Evolutionary conservation across 2,329 filamentous ascomycete species (phyloP), one percentile per base, ranked within the genome.

Genomic region (Apiospora kogelbergensis): DNA sequence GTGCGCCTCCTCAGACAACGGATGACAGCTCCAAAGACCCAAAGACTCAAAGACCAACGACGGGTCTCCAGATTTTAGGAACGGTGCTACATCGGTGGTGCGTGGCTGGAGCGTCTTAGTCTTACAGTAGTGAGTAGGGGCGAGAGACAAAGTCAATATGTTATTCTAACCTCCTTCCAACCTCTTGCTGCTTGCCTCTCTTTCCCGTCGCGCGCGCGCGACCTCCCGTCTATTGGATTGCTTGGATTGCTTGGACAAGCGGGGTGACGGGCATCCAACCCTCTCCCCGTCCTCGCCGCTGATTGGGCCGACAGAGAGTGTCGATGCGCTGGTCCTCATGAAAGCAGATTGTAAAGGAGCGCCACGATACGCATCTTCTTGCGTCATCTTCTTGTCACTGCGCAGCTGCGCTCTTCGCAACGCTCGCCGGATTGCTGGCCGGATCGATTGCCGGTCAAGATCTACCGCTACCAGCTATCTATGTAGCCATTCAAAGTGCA

Each of bases 81-180:
- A 37, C n/a, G n/a, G n/a, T n/a, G n/a, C n/a, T n/a, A 37, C 30
- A 60, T n/a, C 37, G 22, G 30, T 60, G 53, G 53, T 26, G n/a
- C 53, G 53, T 60, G 53, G 53, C 53, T 37, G 53, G 37, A 60
- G 53, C 30, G 53, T 60, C 53, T 60, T 60, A 37, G 53, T 17
- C 33, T 33, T 33, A 33, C 4, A 13, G 26, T n/a, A n/a, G n/a
- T n/a, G n/a, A n/a, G n/a, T n/a, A n/a, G 40, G 11, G 40, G 40
- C 40, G 37, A 60, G 53, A 60, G 53, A 60, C 53, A 60, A 37
- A 33, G 26, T n/a, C 26, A 57, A 37, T 26, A 60, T 60, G 17
- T 33, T 60, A 60, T 60, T 37, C 53, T 60, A n/a, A 60, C 53
- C 53, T 60, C 48, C 48, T 20, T 57, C 48, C 48, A 57, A 57